Percentiles rank a stretch among this genome's conserved stretches.
These are phyloP conservation scores for Sphaerulina populicola DNA, from an alignment of 2,329 filamentous ascomycete genomes.

Conservation along the genomic window DNA sequence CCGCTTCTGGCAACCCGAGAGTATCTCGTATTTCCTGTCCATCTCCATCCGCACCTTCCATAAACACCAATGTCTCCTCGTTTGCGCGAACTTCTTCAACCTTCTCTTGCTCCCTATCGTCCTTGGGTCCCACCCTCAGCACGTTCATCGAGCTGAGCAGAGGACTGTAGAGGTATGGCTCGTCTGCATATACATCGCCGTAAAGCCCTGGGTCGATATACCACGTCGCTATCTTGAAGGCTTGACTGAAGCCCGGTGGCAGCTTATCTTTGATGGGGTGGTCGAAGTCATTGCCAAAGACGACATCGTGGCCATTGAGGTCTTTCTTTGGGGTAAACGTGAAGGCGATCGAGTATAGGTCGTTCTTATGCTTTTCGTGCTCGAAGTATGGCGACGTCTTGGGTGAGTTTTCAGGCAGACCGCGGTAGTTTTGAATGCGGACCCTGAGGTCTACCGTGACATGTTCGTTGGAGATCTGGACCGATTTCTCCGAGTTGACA, in stretches of 20 bases:
- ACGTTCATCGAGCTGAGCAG: conserved; percentile 72
- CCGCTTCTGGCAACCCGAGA: conserved; percentile 35
- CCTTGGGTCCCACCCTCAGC: conserved; percentile 55
- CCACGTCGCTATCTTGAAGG: conserved; percentile 79
- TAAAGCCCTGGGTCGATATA: conserved; percentile 86
- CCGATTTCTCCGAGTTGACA: conserved; percentile 61
- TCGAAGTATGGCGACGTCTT: conserved; percentile 69
- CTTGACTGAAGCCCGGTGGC: conserved; percentile 76
- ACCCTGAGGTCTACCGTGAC: conserved; percentile 64
- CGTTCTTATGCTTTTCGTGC: conserved; percentile 57
- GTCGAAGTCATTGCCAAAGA: conserved; percentile 96
- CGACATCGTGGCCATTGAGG: conserved; percentile 62
- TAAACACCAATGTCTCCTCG: conserved; percentile 52
- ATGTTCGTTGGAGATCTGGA: conserved; percentile 55
- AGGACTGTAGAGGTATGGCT: conserved; percentile 77
- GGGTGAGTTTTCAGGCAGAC: conserved; percentile 65
- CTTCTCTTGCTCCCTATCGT: conserved; percentile 30
- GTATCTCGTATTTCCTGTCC: conserved; percentile 37
- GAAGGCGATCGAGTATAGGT: conserved; percentile 80
- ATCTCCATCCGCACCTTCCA: conserved; percentile 42
- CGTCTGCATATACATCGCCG: conserved; percentile 79
- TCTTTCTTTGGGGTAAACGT: conserved; percentile 62
- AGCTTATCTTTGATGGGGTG: conserved; percentile 77
- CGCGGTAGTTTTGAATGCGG: conserved; percentile 58
- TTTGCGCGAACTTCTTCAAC: conserved; percentile 40